phyloP scores from a whole-genome alignment of 345 rosid genomes.

The Turnera subulata region DNA sequence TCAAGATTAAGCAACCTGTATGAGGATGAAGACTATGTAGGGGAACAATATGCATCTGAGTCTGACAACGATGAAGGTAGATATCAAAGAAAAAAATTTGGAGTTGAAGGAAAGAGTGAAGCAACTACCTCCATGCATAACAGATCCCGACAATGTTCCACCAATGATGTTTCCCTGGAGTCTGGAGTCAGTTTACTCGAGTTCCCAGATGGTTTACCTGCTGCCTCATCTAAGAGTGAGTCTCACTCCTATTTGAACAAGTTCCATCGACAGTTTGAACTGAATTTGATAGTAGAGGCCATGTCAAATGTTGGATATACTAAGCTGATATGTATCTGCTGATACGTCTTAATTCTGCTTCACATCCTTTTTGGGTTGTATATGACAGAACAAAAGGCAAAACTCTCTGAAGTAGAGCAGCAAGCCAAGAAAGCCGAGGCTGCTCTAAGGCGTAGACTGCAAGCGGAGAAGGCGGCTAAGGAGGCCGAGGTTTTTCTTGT shows the following conservation, averaged over 20 bases:
- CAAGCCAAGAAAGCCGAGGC: slow-evolving; percentile 24
- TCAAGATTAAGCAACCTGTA: neutral
- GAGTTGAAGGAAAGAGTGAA: slow-evolving; percentile 14
- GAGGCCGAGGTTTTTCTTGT: slow-evolving; percentile 28
- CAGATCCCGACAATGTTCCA: neutral
- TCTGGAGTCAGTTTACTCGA: slow-evolving; percentile 11
- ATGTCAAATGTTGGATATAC: neutral
- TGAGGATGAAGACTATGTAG: slow-evolving; percentile 8
- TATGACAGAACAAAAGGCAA: slow-evolving; percentile 21
- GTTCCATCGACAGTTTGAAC: neutral
- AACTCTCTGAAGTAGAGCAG: slow-evolving; percentile 21
- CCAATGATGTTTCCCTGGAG: slow-evolving; percentile 3
- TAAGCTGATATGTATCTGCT: neutral
- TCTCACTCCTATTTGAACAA: neutral
- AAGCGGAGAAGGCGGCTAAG: slow-evolving; percentile 27
- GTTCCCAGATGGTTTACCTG: slow-evolving; percentile 26
- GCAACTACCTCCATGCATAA: neutral
- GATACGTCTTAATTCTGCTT: neutral
- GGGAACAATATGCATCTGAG: slow-evolving; percentile 15
- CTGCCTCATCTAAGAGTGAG: slow-evolving; percentile 23
- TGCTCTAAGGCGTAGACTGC: slow-evolving; percentile 27
- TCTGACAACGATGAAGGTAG: slow-evolving; percentile 2
- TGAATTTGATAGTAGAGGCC: neutral
- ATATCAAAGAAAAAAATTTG: slow-evolving; percentile 13
- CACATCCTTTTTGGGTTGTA: neutral